Conservation (phyloP, 129 eudicot species). For the Glebionis coronaria region DNA sequence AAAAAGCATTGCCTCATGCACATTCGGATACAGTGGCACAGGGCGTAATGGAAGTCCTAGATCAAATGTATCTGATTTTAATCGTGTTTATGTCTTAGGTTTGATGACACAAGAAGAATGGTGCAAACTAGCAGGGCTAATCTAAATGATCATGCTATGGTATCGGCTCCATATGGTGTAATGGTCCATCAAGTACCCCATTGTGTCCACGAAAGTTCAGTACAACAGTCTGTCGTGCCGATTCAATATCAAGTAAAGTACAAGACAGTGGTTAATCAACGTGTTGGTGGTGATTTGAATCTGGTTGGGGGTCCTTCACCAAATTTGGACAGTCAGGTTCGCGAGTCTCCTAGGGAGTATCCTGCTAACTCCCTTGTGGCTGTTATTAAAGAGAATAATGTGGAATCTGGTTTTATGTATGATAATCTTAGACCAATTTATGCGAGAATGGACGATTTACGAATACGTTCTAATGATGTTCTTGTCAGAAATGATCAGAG, state of each 20-base stretch:
- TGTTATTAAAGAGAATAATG: slow-evolving; percentile 39
- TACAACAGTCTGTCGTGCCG: slow-evolving; percentile 36
- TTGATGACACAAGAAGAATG: slow-evolving; percentile 46
- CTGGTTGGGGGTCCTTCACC: slow-evolving; percentile 39
- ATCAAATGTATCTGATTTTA: slow-evolving; percentile 37
- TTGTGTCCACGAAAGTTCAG: slow-evolving; percentile 32
- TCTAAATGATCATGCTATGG: slow-evolving; percentile 19
- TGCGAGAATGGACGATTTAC: slow-evolving; percentile 65
- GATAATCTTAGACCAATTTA: slow-evolving; percentile 61
- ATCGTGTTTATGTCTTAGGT: slow-evolving; percentile 47
- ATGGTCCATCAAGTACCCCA: slow-evolving; percentile 38
- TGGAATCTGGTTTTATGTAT: slow-evolving; percentile 33
- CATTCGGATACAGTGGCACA: slow-evolving; percentile 92
- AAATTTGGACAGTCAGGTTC: slow-evolving; percentile 33
- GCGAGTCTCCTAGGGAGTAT: slow-evolving; percentile 56
- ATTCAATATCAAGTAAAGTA: slow-evolving; percentile 44
- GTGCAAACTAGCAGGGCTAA: slow-evolving; percentile 39
- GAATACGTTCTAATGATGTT: slow-evolving; percentile 44
- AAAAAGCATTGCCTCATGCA: slow-evolving; percentile 85
- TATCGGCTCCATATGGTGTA: slow-evolving; percentile 47
- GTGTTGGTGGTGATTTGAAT: no score
- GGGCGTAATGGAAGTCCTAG: slow-evolving; percentile 50
- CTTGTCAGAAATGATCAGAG: slow-evolving; percentile 35
- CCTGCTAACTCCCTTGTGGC: slow-evolving; percentile 32
- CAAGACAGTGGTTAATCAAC: slow-evolving; percentile 36